Conservation (phyloP, 768 basidiomycete species). For the Clathrus columnatus region DNA sequence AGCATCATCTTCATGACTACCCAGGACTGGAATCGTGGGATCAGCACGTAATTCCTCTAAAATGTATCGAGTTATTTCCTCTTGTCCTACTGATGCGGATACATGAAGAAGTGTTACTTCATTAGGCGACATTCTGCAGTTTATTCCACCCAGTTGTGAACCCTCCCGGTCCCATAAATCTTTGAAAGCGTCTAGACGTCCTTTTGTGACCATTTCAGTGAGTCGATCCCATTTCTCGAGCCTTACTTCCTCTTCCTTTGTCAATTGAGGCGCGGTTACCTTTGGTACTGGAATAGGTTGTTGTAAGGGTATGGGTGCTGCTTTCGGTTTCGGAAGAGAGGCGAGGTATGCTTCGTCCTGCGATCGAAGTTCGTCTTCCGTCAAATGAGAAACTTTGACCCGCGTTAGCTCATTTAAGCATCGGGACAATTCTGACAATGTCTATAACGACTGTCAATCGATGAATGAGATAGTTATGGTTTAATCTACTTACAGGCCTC, state of each 20-base stretch:
- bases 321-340: slow-evolving; percentile 77
- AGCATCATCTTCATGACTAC: slow-evolving; percentile 18
- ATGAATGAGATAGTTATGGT: background rate
- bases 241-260: slow-evolving; percentile 69
- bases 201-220: slow-evolving; percentile 87
- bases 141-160: slow-evolving; percentile 44
- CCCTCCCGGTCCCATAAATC: slow-evolving; percentile 77
- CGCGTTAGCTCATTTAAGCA: slow-evolving; percentile 81
- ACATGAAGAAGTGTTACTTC: slow-evolving; percentile 68
- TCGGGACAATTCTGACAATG: slow-evolving; percentile 80
- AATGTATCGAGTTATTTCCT: slow-evolving; percentile 66
- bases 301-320: slow-evolving; percentile 31
- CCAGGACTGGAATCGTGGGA: slow-evolving; percentile 63
- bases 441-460: slow-evolving; percentile 37
- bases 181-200: slow-evolving; percentile 71
- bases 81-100: slow-evolving; percentile 64
- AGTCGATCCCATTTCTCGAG: slow-evolving; percentile 78
- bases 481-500: slow-evolving; percentile 66
- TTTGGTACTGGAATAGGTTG: slow-evolving; percentile 34
- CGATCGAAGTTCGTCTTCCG: slow-evolving; percentile 71
- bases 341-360: slow-evolving; percentile 88
- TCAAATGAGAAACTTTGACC: slow-evolving; percentile 78
- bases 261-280: slow-evolving; percentile 47
- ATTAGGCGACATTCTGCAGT: slow-evolving; percentile 55
- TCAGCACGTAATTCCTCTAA: slow-evolving; percentile 70